Base-by-base conservation (phyloP, 768 basidiomycete species). In the Termitomyces sp. region DNA sequence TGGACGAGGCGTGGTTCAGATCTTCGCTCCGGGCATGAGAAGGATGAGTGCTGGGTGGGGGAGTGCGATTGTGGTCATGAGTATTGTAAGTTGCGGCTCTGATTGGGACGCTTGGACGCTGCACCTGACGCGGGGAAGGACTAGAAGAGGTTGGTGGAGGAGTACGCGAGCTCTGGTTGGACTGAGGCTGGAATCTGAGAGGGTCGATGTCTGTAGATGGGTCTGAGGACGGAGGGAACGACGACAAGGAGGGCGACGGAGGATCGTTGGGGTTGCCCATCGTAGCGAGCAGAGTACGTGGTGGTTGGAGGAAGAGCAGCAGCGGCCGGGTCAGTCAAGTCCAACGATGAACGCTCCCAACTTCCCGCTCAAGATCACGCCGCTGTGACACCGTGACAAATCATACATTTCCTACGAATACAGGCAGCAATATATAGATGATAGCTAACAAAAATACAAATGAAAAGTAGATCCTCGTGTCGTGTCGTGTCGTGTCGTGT, bases 21-120 rank as follows among this genome's bases (percentile, higher is more conserved):
- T 90, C 89, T 66, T 88, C 82, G 73, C 89, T 91, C 56, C 81
- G 85, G 59, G 87, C 75, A 68, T 87, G 83, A 59, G 81, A 73
- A 47, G 67, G 57, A 47, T 70, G 66, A 59, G 64, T 60, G 65
- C 71, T 71, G 69, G 72, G 63, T 56, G 75, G 67, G 68, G 79
- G 75, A 68, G 75, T 78, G 66, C 80, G 79, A 73, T 82, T 77
- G 55, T 80, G 76, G 72, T 86, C 83, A 56, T 84, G 67, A 38
- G 79, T 74, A 60, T 80, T 77, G 57, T 84, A 68, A 13, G 88
- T 90, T 57, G 87, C 86, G 5, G 88, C 82, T 75, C 88, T 82
- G 41, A 79, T 82, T 54, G 87, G 87, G 48, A 81, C 67, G 66
- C 76, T 66, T 33, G 83, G 77, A 46, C 86, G 83, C 35, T 78